A percentile compares a stretch with the other conserved stretches of the same genome.
Evolutionary conservation across 192 early-diverging fungal species (phyloP).

Genomic region (Linderina pennispora): DNA sequence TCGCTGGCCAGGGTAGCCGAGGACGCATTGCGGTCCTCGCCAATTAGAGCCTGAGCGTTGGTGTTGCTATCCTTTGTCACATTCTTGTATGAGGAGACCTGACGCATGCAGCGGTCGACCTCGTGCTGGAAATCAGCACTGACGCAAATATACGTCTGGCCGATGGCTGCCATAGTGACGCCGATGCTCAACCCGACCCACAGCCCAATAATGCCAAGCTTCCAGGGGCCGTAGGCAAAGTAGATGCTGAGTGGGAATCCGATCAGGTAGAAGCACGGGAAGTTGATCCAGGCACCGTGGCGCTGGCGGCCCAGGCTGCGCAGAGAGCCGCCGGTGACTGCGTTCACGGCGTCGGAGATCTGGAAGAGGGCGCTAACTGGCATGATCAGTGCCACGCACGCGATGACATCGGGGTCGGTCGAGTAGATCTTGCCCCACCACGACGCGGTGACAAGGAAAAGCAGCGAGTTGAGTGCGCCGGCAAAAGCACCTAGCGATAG

Average conservation of each 20-base stretch:
- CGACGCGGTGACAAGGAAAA: conserved; percentile 23
- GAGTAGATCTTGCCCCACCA: conserved; percentile 53
- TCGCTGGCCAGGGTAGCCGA: neutral
- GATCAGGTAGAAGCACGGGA: conserved; percentile 39
- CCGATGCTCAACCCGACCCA: conserved; percentile 44
- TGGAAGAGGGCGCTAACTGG: conserved; percentile 71
- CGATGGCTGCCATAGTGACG: conserved; percentile 1
- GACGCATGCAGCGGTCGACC: conserved; percentile 6
- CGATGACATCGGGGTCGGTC: conserved; percentile 59
- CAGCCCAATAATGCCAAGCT: conserved; percentile 12
- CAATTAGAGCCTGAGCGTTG: no score
- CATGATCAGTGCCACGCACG: conserved; percentile 59
- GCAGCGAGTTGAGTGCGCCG: conserved; percentile 29
- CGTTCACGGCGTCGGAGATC: conserved; percentile 46
- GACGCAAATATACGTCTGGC: conserved; percentile 1
- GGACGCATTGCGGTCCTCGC: no score
- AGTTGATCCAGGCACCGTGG: conserved; percentile 34
- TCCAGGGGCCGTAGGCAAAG: conserved; percentile 21
- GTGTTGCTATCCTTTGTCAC: neutral
- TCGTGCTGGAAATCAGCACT: conserved; percentile 7
- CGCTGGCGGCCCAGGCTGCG: conserved; percentile 46
- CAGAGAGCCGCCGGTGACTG: conserved; percentile 47
- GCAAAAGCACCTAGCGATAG: conserved; percentile 1
- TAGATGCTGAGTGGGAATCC: conserved; percentile 47
- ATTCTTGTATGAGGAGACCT: neutral